Evolutionary conservation across 179 eudicot species (phyloP), one percentile per base, ranked within the genome.

Genomic region (Corrigiola litoralis): DNA sequence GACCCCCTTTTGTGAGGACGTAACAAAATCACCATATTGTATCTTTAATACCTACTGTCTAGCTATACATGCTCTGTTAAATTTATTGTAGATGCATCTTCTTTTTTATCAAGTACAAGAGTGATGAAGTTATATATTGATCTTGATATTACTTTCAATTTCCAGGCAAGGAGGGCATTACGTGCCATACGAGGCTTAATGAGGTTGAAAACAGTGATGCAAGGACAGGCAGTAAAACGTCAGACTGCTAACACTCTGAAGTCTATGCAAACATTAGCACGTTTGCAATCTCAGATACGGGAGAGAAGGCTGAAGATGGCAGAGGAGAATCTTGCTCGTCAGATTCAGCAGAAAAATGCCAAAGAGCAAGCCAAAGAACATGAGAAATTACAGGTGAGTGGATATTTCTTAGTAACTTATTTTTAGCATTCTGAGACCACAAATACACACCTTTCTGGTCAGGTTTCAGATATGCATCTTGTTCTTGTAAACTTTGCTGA

Each of bases 261-360:
- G 72, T 85, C 80, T 68, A 90, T 92, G 92, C 98, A 87, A 79
- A 84, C 78, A 29, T 67, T 90, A 51, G 87, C 92, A 0, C 95
- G 86, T 1, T 79, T 92, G 77, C 98, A 92, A 55, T 58, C 84
- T 69, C 92, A 90, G 84, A 77, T 92, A 57, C 83, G 78, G 18
- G 82, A 88, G 21, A 77, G 97, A 70, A 86, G 97, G 73, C 71
- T 85, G 45, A 79, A 82, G 51, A 90, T 87, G 96, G 75, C 87
- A 0, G 96, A 90, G 75, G 98, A 92, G 72, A 90, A 90, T 51
- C 84, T 80, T 25, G 87, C 90, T 32, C 84, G 82, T 29, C 92
- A 84, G 72, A 84, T 92, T 64, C 86, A 84, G 41, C 95, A 81
- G 48, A 84, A 87, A 61, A 87, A 80, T 49, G 96, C 82, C 36